Percentiles rank a stretch among this genome's conserved stretches.
Conservation (phyloP, 2,329 filamentous ascomycete species). For the Pseudonectria foliicola region DNA sequence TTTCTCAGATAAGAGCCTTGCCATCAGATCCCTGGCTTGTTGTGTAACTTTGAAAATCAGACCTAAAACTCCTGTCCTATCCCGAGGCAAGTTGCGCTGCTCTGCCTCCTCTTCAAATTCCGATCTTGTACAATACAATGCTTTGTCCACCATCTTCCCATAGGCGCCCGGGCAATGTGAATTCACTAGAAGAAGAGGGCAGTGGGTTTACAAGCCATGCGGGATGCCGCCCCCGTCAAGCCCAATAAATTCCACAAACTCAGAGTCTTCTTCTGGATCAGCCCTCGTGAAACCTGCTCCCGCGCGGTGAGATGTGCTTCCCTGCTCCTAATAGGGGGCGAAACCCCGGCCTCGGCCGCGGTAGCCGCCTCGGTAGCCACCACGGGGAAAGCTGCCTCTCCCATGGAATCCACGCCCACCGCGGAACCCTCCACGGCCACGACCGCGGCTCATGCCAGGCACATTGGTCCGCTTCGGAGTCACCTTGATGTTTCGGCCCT, state of each 20-base stretch:
- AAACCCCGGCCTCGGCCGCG: constrained; percentile 59
- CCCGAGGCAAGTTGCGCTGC: constrained; percentile 10
- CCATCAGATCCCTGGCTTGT: constrained; percentile 1
- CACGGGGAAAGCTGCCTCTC: constrained; percentile 42
- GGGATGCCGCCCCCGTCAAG: constrained; percentile 5
- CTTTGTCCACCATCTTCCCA: constrained; percentile 11
- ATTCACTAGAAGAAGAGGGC: constrained; percentile 7
- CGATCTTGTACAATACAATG: constrained; percentile 14
- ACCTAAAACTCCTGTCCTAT: constrained; percentile 18
- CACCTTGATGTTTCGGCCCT: constrained; percentile 93
- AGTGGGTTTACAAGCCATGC: not conserved
- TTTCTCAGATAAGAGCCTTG: constrained; percentile 1
- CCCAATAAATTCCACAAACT: constrained; percentile 16
- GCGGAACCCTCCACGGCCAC: constrained; percentile 51
- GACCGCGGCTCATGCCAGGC: constrained; percentile 83
- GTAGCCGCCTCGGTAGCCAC: constrained; percentile 50
- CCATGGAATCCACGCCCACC: constrained; percentile 46
- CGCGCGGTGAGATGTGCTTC: constrained; percentile 18
- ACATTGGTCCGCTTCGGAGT: constrained; percentile 91
- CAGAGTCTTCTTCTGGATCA: constrained; percentile 1
- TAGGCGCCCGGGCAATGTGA: constrained; percentile 13
- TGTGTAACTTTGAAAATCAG: constrained; percentile 1
- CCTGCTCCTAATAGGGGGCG: constrained; percentile 53
- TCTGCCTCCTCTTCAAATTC: constrained; percentile 1
- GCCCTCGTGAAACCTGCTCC: constrained; percentile 4